A percentile compares a stretch with the other conserved stretches of the same genome.
Evolutionary conservation across 192 early-diverging fungal genomes (phyloP).

Genomic region (Irineochytrium annulatum): DNA sequence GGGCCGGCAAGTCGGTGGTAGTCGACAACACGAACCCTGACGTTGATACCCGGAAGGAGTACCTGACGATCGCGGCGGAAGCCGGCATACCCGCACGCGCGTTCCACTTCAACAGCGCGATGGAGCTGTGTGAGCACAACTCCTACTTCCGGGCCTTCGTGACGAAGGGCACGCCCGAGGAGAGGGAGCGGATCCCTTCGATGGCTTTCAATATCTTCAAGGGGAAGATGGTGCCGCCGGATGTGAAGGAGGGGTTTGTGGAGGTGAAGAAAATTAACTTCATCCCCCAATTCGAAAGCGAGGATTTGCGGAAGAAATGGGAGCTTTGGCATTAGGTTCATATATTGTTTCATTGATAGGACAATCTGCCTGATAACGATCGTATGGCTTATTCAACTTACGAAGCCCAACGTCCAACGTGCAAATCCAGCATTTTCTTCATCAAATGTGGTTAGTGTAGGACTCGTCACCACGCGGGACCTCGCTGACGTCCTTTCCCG

Average conservation of each 20-base stretch:
- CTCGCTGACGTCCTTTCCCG: too few species aligned
- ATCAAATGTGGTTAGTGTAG: too few species aligned
- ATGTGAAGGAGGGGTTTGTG: conserved; percentile 51
- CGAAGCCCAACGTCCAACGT: too few species aligned
- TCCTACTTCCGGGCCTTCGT: conserved; percentile 62
- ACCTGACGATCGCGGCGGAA: conserved; percentile 55
- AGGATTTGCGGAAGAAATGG: conserved; percentile 51
- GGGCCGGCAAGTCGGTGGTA: conserved; percentile 54
- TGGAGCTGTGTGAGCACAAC: conserved; percentile 72
- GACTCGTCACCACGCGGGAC: too few species aligned
- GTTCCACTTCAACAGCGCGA: conserved; percentile 55
- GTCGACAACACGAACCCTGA: conserved; percentile 89
- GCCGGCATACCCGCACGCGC: conserved; percentile 49
- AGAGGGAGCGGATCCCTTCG: conserved; percentile 36
- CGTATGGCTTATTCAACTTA: too few species aligned
- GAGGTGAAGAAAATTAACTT: conserved; percentile 61
- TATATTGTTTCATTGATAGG: too few species aligned
- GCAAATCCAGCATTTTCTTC: too few species aligned
- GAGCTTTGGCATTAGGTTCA: conserved; percentile 38
- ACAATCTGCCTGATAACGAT: too few species aligned
- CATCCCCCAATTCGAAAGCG: conserved; percentile 49
- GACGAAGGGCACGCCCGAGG: conserved; percentile 16
- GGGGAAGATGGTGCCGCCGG: conserved; percentile 43
- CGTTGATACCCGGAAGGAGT: conserved; percentile 51
- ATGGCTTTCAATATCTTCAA: conserved; percentile 54